phyloP scores from a whole-genome alignment of 805 yeast species.

The Suhomyces xylopsoci region DNA sequence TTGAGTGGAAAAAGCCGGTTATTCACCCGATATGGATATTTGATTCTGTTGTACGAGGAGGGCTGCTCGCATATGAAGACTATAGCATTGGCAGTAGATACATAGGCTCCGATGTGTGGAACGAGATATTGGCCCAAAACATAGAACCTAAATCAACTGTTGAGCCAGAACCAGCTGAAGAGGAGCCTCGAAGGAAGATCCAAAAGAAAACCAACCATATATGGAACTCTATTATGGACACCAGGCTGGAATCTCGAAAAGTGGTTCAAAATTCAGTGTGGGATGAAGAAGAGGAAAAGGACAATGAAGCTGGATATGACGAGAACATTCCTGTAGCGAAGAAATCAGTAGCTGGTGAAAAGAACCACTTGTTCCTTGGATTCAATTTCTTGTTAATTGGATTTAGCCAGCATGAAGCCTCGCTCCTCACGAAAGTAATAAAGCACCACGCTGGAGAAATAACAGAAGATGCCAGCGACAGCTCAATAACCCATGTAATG shows the following conservation, averaged over 20 bases:
- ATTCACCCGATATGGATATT: conserved; percentile 51
- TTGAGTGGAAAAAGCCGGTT: conserved; percentile 51
- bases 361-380: conserved; percentile 35
- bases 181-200: conserved; percentile 9
- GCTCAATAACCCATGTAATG: conserved; percentile 29
- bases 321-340: neutral
- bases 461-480: conserved; percentile 16
- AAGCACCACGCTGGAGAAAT: conserved; percentile 44
- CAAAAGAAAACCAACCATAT: conserved; percentile 27
- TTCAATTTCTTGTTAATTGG: conserved; percentile 42
- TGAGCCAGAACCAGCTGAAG: conserved; percentile 1
- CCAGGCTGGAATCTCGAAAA: conserved; percentile 12
- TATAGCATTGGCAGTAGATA: conserved; percentile 23
- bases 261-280: conserved; percentile 22
- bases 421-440: conserved; percentile 41
- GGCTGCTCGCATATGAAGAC: conserved; percentile 38
- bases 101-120: conserved; percentile 39
- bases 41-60: conserved; percentile 45
- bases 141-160: neutral
- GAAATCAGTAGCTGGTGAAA: neutral
- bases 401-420: conserved; percentile 36
- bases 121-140: conserved; percentile 11
- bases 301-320: conserved; percentile 6
- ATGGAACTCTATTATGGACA: conserved; percentile 45
- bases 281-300: conserved; percentile 19